A percentile compares a stretch with the other conserved stretches of the same genome.
These are phyloP conservation scores for Hysterium pulicare DNA, from an alignment of 2,329 filamentous ascomycete species.

Conservation along the genomic window DNA sequence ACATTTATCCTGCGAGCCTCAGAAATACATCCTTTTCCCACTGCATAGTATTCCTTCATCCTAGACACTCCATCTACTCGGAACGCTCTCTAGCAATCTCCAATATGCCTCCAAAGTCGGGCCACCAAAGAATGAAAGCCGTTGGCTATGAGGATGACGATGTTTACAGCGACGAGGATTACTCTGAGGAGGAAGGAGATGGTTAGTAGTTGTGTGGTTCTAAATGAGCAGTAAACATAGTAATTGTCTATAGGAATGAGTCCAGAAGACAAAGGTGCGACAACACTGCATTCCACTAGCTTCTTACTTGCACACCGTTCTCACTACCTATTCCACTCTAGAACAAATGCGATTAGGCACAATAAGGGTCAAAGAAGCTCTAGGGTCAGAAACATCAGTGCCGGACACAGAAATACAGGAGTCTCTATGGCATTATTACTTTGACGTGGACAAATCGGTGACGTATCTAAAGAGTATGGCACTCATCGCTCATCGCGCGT, in stretches of 20 bases:
- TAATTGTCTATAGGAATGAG: conserved; percentile 10
- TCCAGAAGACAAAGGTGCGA: conserved; percentile 36
- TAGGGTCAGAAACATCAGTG: conserved; percentile 63
- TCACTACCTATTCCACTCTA: conserved; percentile 15
- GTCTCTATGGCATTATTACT: conserved; percentile 92
- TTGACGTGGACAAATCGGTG: conserved; percentile 82
- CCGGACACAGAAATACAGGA: conserved; percentile 77
- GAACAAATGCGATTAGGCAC: conserved; percentile 64
- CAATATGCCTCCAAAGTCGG: conserved; percentile 34
- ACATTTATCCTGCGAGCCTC: too few species aligned
- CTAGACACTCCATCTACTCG: too few species aligned
- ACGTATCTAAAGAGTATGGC: conserved; percentile 68
- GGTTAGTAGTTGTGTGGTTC: conserved; percentile 14
- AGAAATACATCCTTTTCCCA: too few species aligned
- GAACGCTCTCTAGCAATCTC: too few species aligned
- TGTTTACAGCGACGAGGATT: conserved; percentile 51
- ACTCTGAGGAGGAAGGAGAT: conserved; percentile 40
- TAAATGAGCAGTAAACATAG: not conserved
- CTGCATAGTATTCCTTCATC: too few species aligned
- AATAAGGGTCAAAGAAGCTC: conserved; percentile 59
- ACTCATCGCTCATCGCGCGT: conserved; percentile 1
- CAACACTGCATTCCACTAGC: not conserved
- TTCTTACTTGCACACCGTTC: conserved; percentile 3
- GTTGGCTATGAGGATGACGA: conserved; percentile 51
- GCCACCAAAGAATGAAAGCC: conserved; percentile 45